Evolutionary conservation across 2,329 filamentous ascomycete genomes (phyloP).

Genomic region (Colletotrichum camelliae): DNA sequence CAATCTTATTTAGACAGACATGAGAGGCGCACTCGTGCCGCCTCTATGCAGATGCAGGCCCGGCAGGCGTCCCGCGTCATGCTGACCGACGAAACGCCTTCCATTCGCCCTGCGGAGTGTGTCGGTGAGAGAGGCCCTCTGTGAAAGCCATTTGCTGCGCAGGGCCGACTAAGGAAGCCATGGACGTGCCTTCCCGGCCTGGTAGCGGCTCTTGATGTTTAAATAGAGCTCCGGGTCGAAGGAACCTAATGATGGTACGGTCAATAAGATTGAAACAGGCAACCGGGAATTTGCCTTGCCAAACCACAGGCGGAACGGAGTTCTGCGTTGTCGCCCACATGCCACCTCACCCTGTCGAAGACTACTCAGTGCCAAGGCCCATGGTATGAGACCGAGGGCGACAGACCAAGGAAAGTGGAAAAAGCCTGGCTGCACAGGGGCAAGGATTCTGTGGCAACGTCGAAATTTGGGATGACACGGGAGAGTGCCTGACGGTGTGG

Average conservation of each 20-base stretch:
- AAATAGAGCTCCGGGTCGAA: not conserved
- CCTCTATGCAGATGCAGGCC: not conserved
- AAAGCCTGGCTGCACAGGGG: not conserved
- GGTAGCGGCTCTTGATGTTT: not conserved
- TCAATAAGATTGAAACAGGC: not conserved
- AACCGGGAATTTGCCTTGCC: not conserved
- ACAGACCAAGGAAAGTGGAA: not conserved
- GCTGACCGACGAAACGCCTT: not conserved
- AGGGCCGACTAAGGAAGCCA: not conserved
- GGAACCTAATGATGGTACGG: not conserved
- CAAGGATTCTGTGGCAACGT: not conserved
- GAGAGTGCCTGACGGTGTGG: not conserved
- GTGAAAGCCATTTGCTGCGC: not conserved
- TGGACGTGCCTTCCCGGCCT: not conserved
- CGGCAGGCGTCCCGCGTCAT: not conserved
- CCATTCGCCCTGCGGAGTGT: not conserved
- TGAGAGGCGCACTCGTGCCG: not conserved
- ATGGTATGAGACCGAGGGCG: not conserved
- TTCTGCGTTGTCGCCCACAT: not conserved
- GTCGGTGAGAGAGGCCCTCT: not conserved
- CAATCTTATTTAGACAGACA: not conserved
- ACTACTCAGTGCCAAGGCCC: not conserved
- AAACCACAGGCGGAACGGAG: not conserved
- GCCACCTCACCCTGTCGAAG: not conserved
- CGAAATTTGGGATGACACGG: conserved; percentile 6